Evolutionary conservation across 805 yeast species (phyloP), one percentile per base, ranked within the genome.

Genomic region (Suhomyces vadensis): DNA sequence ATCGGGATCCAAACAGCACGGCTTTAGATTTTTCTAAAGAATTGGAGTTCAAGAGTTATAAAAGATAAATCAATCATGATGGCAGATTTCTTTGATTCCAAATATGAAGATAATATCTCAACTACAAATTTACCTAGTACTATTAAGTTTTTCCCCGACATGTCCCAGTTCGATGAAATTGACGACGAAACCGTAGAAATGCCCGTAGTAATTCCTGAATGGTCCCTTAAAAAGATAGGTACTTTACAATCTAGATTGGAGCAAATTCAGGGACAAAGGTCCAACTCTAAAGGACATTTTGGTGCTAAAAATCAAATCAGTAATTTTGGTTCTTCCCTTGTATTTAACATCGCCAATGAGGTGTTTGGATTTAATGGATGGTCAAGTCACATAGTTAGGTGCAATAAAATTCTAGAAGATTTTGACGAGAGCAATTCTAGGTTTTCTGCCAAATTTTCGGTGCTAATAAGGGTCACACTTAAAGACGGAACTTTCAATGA

Each of bases 291-390:
- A 26, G 42, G 48, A 17, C 33, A 26, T 16, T 20, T 25, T 9
- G 39, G 43, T n/a, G 6, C 37, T 5, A 14, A 31, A 5, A 8
- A 33, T 13, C 36, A 24, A 7, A 23, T 46, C 20, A 10, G 19
- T 14, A 24, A 26, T 22, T 37, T 39, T 17, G 24, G 42, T 7
- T 35, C 53, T 4, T 23, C 35, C 52, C 53, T 72, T 13, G 71
- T 76, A 0, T 52, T 74, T 6, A 58, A 59, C 10, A 56, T 72
- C 44, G 79, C 81, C 1, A 80, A 80, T 46, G 77, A 74, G 29
- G 59, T 72, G 0, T 80, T 78, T 60, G 85, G 84, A 0, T 76
- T 64, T 54, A 68, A 77, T 47, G 85, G 85, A 6, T 81, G 85
- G 85, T 68, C 73, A 5, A 65, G 76, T 24, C 69, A 69, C 38